Evolutionary conservation across 106 monocot genomes (phyloP).

Genomic region (Allium fistulosum): DNA sequence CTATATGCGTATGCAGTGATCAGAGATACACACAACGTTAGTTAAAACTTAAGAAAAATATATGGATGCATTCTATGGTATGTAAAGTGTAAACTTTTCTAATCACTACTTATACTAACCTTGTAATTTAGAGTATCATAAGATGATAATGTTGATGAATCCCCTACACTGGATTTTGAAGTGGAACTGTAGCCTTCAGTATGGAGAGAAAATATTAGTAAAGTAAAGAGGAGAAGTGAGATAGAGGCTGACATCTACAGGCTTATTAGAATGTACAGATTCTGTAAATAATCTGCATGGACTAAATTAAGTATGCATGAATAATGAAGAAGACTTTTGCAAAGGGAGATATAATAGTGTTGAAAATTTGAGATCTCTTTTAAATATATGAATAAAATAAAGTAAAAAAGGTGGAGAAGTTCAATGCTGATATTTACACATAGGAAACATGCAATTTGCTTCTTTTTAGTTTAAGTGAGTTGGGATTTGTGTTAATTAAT

Average conservation of each 20-base stretch:
- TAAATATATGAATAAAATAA: not conserved
- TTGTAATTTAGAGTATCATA: conserved; percentile 3
- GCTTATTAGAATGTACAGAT: no score
- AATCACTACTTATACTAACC: conserved; percentile 8
- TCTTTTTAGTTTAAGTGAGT: conserved; percentile 9
- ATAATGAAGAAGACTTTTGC: not conserved
- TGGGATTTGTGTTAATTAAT: conserved; percentile 12
- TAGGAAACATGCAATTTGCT: conserved; percentile 2
- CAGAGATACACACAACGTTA: not conserved
- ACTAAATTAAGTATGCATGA: no score
- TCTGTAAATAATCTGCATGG: no score
- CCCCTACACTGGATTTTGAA: not conserved
- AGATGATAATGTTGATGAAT: not conserved
- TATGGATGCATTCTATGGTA: not conserved
- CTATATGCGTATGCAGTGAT: not conserved
- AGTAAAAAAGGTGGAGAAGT: conserved; percentile 8
- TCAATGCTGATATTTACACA: conserved; percentile 11
- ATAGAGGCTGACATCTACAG: not conserved
- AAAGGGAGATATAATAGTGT: not conserved
- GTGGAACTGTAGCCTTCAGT: conserved; percentile 6
- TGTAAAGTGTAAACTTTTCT: not conserved
- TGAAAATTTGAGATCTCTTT: not conserved
- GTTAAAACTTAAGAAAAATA: not conserved
- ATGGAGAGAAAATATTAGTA: conserved; percentile 12
- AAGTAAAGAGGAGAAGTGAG: conserved; percentile 8